These are phyloP conservation scores for Candida easanensis DNA, from an alignment of 805 yeast genomes.

Conservation along the genomic window DNA sequence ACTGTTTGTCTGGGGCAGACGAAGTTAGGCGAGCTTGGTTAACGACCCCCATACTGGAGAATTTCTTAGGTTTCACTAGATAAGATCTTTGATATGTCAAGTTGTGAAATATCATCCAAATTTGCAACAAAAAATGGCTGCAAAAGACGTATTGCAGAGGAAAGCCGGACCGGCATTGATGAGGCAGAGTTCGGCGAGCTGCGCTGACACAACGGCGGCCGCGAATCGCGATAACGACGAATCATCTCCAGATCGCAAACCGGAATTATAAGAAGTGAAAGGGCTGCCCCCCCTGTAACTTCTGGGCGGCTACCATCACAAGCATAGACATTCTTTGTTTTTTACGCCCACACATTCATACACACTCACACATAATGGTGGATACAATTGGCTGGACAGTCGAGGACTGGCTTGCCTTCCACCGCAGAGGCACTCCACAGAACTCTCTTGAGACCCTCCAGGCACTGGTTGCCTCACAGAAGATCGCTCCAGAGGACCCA, in stretches of 20 bases:
- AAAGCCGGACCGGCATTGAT: not conserved
- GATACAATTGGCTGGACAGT: slow-evolving; percentile 69
- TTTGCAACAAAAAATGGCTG: too few species aligned
- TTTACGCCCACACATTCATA: not conserved
- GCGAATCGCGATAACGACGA: slow-evolving; percentile 12
- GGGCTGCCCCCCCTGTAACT: not conserved
- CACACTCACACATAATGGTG: slow-evolving; percentile 12
- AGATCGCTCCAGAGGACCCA: slow-evolving; percentile 55
- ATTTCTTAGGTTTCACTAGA: too few species aligned
- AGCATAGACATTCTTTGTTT: not conserved
- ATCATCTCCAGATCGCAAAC: not conserved
- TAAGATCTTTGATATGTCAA: too few species aligned
- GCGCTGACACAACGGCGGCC: slow-evolving; percentile 14
- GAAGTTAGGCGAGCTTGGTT: too few species aligned
- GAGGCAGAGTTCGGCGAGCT: slow-evolving; percentile 13
- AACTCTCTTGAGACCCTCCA: slow-evolving; percentile 53
- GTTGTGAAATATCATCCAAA: too few species aligned
- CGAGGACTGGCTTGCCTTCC: slow-evolving; percentile 73
- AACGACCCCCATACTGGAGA: too few species aligned
- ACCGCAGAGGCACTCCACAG: slow-evolving; percentile 56
- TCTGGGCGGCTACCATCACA: not conserved
- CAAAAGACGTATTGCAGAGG: not conserved
- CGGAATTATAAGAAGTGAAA: not conserved
- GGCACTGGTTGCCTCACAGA: slow-evolving; percentile 45
- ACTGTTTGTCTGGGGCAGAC: not conserved